Evolutionary conservation across 129 eudicot species (phyloP), one percentile per base, ranked within the genome.

Genomic region (Flaveria bidentis): DNA sequence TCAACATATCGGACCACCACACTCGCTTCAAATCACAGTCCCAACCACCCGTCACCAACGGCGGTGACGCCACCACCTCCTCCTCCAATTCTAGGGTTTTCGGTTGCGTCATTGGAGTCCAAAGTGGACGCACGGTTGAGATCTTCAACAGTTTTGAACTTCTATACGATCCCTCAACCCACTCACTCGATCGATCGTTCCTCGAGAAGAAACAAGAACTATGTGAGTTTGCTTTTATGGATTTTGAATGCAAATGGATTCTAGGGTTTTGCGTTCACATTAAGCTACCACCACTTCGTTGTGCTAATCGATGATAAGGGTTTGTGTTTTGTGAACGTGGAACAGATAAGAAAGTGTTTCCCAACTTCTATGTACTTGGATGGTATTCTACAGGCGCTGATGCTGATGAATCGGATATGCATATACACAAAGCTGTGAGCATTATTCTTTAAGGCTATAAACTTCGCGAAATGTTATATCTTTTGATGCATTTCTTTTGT

Each of bases 331-430:
- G 71, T 76, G 56, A 36, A 15, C 72, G 22, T 68, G 81, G 72
- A 52, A 74, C 90, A 93, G 98, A 90, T 82, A 93, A 93, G 93
- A 93, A 93, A 75, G 98, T 93, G 22, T 93, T 90, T 61, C 98
- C 98, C 2, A 80, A 93, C 69, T 93, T 90, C 74, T 93, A 93
- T 72, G 75, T 93, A 15, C 96, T 93, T 41, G 98, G 98, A 75
- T 93, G 98, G 98, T 93, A 93, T 76, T 93, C 98, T 10, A 93
- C 96, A 2, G 97, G 98, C 55, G 90, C 92, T 56, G 97, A 90
- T 86, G 98, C 97, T 0, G 86, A 91, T 68, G 98, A 93, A 60
- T 85, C 97, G 7, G 97, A 93, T 87, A 88, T 93, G 98, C 85
- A 75, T 53, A 93, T 88, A 61, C 97, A 93, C 87, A 91, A 86